Conservation (phyloP, 495 filamentous ascomycete species). For the Neurospora sp. region DNA sequence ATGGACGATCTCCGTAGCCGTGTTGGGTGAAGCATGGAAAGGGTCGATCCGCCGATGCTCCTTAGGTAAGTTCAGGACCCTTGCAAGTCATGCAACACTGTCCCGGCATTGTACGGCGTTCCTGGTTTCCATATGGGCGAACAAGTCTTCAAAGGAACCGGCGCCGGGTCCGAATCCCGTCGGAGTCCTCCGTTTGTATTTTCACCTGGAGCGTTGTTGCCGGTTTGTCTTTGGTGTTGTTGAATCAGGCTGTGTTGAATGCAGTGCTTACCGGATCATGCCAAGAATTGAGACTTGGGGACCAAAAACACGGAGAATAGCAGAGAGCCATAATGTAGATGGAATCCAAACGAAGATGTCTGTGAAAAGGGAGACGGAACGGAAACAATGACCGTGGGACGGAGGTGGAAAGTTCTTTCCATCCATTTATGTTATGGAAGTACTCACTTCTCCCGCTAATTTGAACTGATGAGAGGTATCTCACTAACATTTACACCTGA, state of each 20-base stretch:
- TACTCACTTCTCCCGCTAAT: neutral
- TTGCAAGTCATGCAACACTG: neutral
- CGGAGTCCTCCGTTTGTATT: neutral
- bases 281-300: neutral
- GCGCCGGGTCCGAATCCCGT: neutral
- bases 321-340: neutral
- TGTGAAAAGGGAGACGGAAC: neutral
- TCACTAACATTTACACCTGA: neutral
- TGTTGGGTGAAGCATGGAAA: neutral
- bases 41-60: neutral
- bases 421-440: neutral
- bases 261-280: neutral
- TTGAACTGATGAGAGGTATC: neutral
- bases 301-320: neutral
- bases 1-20: slow-evolving; percentile 8
- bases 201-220: neutral
- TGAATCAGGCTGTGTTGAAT: neutral
- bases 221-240: neutral
- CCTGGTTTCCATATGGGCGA: neutral
- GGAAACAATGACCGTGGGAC: neutral
- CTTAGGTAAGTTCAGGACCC: neutral
- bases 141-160: neutral
- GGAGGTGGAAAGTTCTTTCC: neutral
- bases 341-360: neutral
- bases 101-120: neutral